Conservation (phyloP, 2,329 filamentous ascomycete species). For the Arthroderma uncinatum region DNA sequence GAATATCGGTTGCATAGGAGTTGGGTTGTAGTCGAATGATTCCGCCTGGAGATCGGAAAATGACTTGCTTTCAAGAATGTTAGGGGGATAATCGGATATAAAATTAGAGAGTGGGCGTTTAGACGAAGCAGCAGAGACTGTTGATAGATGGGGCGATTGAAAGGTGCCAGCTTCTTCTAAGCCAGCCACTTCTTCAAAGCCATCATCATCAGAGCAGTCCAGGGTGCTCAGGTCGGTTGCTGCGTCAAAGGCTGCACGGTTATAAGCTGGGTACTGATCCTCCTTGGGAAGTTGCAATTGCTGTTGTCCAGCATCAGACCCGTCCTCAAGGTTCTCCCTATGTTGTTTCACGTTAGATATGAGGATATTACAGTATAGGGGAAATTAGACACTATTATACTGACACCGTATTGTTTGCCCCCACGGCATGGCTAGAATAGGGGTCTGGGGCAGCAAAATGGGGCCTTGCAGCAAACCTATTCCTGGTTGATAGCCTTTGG, state of each 20-base stretch:
- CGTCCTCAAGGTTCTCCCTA: background rate
- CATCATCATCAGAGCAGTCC: constrained; percentile 12
- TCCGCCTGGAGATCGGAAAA: constrained; percentile 41
- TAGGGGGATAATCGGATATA: constrained; percentile 39
- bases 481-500: background rate
- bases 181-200: constrained; percentile 1
- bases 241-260: constrained; percentile 14
- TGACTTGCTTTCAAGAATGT: constrained; percentile 35
- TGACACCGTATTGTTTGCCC: background rate
- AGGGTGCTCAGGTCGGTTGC: constrained; percentile 16
- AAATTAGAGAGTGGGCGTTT: constrained; percentile 23
- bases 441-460: constrained; percentile 13
- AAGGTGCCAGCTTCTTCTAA: constrained; percentile 6
- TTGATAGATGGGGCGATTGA: constrained; percentile 19
- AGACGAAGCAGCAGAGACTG: constrained; percentile 20
- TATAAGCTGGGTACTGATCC: background rate
- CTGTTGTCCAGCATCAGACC: background rate
- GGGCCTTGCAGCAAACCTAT: constrained; percentile 12
- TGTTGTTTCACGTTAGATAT: background rate
- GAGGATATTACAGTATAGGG: background rate
- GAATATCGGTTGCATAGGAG: constrained; percentile 18
- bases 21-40: constrained; percentile 38
- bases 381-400: background rate
- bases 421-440: background rate
- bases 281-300: background rate